Evolutionary conservation across 202 grass and related monocot genomes (phyloP), one percentile per base, ranked within the genome.

Genomic region (Carex arenaria): DNA sequence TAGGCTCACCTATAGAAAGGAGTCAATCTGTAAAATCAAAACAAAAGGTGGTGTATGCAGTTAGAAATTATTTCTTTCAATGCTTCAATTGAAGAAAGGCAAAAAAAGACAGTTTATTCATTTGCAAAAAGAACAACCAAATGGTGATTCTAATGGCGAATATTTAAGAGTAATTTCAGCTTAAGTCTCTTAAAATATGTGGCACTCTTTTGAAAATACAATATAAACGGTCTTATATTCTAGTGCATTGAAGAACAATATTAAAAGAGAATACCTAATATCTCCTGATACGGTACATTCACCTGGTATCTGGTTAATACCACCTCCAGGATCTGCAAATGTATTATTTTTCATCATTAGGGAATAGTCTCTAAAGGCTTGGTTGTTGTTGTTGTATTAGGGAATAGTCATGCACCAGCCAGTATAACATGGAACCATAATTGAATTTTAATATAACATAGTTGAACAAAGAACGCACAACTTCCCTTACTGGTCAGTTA

Each of bases 241-340:
- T 55, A 87, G n/a, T 65, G 38, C 12, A 53, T 32, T 74, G 13
- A 76, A 47, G 51, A 17, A 60, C 15, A 72, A 45, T 45, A 40
- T 75, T 23, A 81, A 72, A 30, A 89, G 32, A 67, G 74, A 67
- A 40, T 19, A 95, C 93, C 91, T 95, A 79, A 95, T 89, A 89
- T 98, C 95, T 65, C 95, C 95, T 88, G 95, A 98, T 90, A 98
- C 89, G 51, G 91, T 95, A 90, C 95, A 98, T 87, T 95, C 92
- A 49, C 86, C 96, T 40, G 93, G 96, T 89, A 98, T 98, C 89
- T 98, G 93, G 86, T 92, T 98, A 38, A 98, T 83, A 40, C 95
- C 90, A 26, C 93, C 95, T 86, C 89, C 91, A 84, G 95, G 95
- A 93, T 98, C 95, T 95, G 80, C 67, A 90, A 90, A 79, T 66